Base-by-base conservation (phyloP, 1,139 yeast species). In the Ogataea hybrid region DNA sequence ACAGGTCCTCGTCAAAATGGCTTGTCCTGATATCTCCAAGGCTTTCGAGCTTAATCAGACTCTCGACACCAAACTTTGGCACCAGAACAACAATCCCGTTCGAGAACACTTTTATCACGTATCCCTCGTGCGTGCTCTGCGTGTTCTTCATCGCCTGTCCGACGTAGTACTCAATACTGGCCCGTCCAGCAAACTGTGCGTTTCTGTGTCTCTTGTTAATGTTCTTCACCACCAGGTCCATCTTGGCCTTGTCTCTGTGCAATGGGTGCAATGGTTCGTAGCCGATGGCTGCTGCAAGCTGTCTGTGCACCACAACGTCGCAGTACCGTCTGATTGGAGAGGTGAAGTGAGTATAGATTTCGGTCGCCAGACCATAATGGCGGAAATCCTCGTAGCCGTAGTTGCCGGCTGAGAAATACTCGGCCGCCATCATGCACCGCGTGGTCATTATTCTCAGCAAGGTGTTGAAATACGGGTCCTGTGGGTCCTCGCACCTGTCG, bases 371-470 rank as follows among this genome's bases (percentile, higher is more conserved):
- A 61, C 99, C 99, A 65, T 94, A 94, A 71, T 94, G 99, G 48
- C 83, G 81, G 68, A 88, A 94, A 52, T 94, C 98, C n/a, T 95
- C 81, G 58, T 87, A 87, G 6, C 95, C 87, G 57, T 75, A 87
- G 12, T 85, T 79, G n/a, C 99, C 98, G 0, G 96, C 79, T 6
- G 95, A 82, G 70, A 94, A 94, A 62, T 94, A 94, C 59, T 92
- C 97, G 2, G 99, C 99, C 2, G 98, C 96, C 85, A 89, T 87
- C 98, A 94, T 94, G 68, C 98, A 92, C 59, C 99, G 77, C 0
- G 99, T 94, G 6, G 97, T 94, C 96, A 92, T 85, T 51, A 94
- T 92, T 66, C 99, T 83, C 8, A 92, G 75, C 56, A 94, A 73
- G 0, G 97, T 92, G 65, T 94, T 94, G 75, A 94, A 89, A 59